Evolutionary conservation across 768 basidiomycete species (phyloP), one percentile per base, ranked within the genome.

Genomic region (Trametes gibbosa): DNA sequence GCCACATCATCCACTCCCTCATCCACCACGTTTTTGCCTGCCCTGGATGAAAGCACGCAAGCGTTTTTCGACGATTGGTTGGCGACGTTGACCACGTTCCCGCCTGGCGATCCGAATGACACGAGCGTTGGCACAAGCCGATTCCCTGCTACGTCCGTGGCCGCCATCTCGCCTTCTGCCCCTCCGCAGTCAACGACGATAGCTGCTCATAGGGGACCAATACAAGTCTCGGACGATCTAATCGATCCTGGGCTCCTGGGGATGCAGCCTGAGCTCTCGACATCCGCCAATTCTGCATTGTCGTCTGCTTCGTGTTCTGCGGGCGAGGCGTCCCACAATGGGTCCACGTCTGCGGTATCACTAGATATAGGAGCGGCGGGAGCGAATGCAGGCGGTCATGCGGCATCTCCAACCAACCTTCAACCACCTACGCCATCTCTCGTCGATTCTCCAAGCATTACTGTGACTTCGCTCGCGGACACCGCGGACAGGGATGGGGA

Each of bases 21-120:
- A 14, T 14, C 19, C 7, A 3, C 47, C 16, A n/a, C 35, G 23
- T 35, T 7, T 14, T 14, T 17, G 17, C 32, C 54, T 16, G 41
- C 25, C 37, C 43, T 34, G 21, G 41, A 62, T n/a, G 59, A 61
- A 27, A 46, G 50, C 29, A 51, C 57, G 12, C 64, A 55, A 24
- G 46, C 61, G 29, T 52, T 66, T 27, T 63, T 70, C 50, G 65
- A 70, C 46, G 63, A 66, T n/a, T 66, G 67, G 58, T 58, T 70
- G 14, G 56, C 66, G 16, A 57, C 68, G 34, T 46, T 70, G 8
- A 58, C 64, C 48, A 54, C 67, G 24, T 58, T 65, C 41, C 68
- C 66, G 16, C 65, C 63, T 13, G 61, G 62, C 19, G 69, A 65
- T 45, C 61, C 65, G 27, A 57, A 62, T 35, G 65, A 63, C 23